Conservation (phyloP, 768 basidiomycete species). For the Xerocomellus chrysenteron region DNA sequence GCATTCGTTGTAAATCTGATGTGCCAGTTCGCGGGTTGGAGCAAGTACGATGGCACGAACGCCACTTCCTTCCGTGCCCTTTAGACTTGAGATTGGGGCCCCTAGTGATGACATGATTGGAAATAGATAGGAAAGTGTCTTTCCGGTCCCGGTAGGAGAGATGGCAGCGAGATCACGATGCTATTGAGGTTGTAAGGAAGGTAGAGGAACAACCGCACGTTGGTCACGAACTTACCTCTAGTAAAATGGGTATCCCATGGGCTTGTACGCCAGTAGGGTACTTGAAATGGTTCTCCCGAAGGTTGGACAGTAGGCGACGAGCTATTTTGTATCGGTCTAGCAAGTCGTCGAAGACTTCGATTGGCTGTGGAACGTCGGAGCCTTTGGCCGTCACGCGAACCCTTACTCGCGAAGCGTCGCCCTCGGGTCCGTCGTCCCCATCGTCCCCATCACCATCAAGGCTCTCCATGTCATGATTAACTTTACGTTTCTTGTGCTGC, state of each 20-base stretch:
- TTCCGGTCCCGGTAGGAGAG: slow-evolving; percentile 96
- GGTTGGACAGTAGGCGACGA: slow-evolving; percentile 61
- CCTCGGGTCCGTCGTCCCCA: slow-evolving; percentile 23
- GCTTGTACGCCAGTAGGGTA: slow-evolving; percentile 82
- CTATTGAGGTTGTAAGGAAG: slow-evolving; percentile 35
- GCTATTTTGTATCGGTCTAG: slow-evolving; percentile 56
- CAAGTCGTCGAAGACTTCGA: slow-evolving; percentile 60
- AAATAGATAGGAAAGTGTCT: slow-evolving; percentile 89
- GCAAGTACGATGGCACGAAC: slow-evolving; percentile 80
- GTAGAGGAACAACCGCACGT: not conserved
- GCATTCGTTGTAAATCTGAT: slow-evolving; percentile 93
- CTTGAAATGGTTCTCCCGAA: slow-evolving; percentile 57
- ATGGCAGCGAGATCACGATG: slow-evolving; percentile 87
- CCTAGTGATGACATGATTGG: slow-evolving; percentile 68
- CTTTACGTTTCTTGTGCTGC: slow-evolving; percentile 31
- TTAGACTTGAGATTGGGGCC: slow-evolving; percentile 51
- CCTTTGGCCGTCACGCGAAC: slow-evolving; percentile 81
- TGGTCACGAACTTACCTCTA: slow-evolving; percentile 53
- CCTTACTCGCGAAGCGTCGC: slow-evolving; percentile 30
- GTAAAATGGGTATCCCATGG: slow-evolving; percentile 73
- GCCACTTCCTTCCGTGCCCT: slow-evolving; percentile 49
- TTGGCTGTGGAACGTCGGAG: slow-evolving; percentile 57
- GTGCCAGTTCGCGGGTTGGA: slow-evolving; percentile 93
- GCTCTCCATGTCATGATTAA: slow-evolving; percentile 25
- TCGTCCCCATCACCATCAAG: slow-evolving; percentile 21